Percentiles rank a stretch among this genome's conserved stretches.
Evolutionary conservation across 1,284 basidiomycete species (phyloP).

Genomic region (Moesziomyces sp.): DNA sequence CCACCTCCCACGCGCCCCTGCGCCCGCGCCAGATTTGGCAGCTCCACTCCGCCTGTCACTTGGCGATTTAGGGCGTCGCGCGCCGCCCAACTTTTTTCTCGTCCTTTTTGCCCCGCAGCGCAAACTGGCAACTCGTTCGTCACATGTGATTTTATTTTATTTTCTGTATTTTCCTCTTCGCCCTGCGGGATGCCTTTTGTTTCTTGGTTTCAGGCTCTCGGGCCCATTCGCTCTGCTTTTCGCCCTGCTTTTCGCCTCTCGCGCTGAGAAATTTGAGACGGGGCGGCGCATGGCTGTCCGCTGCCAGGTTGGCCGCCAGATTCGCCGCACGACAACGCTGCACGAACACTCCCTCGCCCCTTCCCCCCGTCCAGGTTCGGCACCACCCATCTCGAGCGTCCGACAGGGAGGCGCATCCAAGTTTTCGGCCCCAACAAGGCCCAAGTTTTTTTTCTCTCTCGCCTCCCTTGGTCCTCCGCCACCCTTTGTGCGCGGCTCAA

Average conservation of each 20-base stretch:
- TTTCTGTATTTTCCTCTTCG: no score
- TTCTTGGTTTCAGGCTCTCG: background rate
- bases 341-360: background rate
- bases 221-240: background rate
- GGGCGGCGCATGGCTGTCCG: no score
- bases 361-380: background rate
- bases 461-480: background rate
- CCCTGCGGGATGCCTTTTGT: background rate
- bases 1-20: background rate
- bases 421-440: background rate
- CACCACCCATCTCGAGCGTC: background rate
- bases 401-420: background rate
- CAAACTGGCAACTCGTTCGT: no score
- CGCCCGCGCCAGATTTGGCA: conserved; percentile 1
- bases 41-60: background rate
- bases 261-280: background rate
- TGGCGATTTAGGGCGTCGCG: background rate
- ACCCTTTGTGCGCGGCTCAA: no score
- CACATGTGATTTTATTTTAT: no score
- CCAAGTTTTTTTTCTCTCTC: background rate
- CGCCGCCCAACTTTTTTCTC: no score
- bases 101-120: no score
- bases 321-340: background rate
- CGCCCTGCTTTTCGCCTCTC: background rate
- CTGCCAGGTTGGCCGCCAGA: background rate